Percentiles rank a stretch among this genome's conserved stretches.
Conservation (phyloP, 2,329 filamentous ascomycete genomes). For the Coniochaeta prunicola region DNA sequence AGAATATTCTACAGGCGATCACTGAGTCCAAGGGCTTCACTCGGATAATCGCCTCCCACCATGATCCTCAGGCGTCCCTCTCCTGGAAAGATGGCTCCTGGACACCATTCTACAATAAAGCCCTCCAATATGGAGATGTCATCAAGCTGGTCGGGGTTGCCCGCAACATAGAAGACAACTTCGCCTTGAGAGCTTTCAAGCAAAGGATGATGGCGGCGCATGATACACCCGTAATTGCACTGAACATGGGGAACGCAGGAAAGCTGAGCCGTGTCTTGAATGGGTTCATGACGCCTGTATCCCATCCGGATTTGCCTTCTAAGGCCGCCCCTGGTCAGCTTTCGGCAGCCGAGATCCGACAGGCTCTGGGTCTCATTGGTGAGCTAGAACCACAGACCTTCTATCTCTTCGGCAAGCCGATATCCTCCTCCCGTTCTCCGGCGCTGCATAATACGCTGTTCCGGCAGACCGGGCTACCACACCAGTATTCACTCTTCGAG, state of each 20-base stretch:
- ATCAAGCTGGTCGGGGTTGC: constrained; percentile 91
- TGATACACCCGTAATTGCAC: constrained; percentile 78
- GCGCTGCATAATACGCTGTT: constrained; percentile 88
- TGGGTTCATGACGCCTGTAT: constrained; percentile 88
- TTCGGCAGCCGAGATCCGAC: constrained; percentile 81
- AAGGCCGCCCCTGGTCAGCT: constrained; percentile 92
- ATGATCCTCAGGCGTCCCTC: constrained; percentile 71
- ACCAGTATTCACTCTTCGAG: constrained; percentile 71
- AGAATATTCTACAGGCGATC: constrained; percentile 64
- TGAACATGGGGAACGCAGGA: constrained; percentile 88
- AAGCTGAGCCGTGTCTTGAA: constrained; percentile 90
- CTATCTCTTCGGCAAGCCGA: constrained; percentile 81
- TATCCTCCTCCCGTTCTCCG: constrained; percentile 76
- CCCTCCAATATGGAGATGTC: constrained; percentile 81
- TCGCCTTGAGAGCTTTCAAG: constrained; percentile 75
- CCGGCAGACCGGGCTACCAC: constrained; percentile 67
- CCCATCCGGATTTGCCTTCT: constrained; percentile 80
- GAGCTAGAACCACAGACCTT: constrained; percentile 71
- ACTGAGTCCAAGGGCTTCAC: constrained; percentile 61
- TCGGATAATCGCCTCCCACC: constrained; percentile 89
- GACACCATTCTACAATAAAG: constrained; percentile 84
- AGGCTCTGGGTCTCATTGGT: constrained; percentile 69
- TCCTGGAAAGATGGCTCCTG: constrained; percentile 93
- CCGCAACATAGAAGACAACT: constrained; percentile 74
- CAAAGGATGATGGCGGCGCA: constrained; percentile 64